Evolutionary conservation across 2,329 filamentous ascomycete species (phyloP).

Genomic region (Fusarium oligoseptatum): DNA sequence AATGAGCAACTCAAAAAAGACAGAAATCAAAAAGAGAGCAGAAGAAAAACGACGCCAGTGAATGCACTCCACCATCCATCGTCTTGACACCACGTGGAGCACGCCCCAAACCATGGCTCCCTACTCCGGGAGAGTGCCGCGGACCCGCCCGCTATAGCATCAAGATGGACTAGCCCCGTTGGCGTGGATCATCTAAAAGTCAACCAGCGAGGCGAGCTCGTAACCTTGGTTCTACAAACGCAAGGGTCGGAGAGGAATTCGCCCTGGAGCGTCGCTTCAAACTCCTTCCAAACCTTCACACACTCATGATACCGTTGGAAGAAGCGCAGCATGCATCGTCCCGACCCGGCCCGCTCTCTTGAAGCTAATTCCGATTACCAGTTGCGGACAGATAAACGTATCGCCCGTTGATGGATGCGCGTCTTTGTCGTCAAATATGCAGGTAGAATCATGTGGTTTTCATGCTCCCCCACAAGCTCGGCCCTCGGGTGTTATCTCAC

Average conservation of each 20-base stretch:
- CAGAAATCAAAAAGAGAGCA: conserved; percentile 3
- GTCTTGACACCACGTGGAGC: conserved; percentile 48
- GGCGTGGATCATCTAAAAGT: conserved; percentile 30
- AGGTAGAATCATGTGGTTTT: conserved; percentile 2
- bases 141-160: conserved; percentile 44
- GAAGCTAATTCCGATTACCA: conserved; percentile 4
- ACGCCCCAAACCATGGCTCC: conserved; percentile 43
- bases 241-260: conserved; percentile 19
- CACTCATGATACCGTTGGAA: conserved; percentile 6
- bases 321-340: conserved; percentile 4
- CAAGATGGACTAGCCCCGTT: conserved; percentile 21
- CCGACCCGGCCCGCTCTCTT: conserved; percentile 11
- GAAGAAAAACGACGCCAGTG: conserved; percentile 12
- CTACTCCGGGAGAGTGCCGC: conserved; percentile 47
- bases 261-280: conserved; percentile 8
- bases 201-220: conserved; percentile 10
- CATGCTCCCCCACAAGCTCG: conserved; percentile 17
- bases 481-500: conserved; percentile 20
- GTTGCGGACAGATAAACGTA: background rate
- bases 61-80: conserved; percentile 42
- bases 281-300: conserved; percentile 1
- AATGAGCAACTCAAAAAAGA: conserved; percentile 9
- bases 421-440: background rate
- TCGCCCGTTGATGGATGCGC: background rate
- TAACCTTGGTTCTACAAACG: conserved; percentile 20